These are phyloP conservation scores for Antrodiella citrinella DNA, from an alignment of 768 basidiomycete genomes.

Conservation along the genomic window DNA sequence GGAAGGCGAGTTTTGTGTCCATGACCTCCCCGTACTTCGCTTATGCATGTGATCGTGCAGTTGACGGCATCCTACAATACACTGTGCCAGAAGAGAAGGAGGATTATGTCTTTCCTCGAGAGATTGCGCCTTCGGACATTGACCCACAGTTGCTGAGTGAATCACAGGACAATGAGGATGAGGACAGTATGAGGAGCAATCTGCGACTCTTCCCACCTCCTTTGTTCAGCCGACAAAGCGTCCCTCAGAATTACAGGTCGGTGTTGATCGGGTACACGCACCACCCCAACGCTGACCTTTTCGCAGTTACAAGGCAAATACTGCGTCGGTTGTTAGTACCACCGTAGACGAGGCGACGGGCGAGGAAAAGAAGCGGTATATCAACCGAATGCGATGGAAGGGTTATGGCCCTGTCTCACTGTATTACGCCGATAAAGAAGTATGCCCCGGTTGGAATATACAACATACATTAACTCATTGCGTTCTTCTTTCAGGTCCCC, in stretches of 20 bases:
- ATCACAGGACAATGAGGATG: not conserved
- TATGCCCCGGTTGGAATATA: conserved; percentile 18
- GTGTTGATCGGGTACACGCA: conserved; percentile 8
- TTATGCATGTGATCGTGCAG: conserved; percentile 31
- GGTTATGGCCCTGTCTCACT: conserved; percentile 70
- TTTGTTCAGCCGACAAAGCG: conserved; percentile 73
- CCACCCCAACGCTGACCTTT: not conserved
- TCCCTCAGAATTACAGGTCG: conserved; percentile 79
- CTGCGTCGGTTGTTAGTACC: conserved; percentile 63
- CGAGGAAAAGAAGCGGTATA: conserved; percentile 73
- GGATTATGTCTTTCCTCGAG: conserved; percentile 40
- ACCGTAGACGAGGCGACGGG: conserved; percentile 68
- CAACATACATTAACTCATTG: not conserved
- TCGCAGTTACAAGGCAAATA: conserved; percentile 67
- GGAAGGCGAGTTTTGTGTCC: conserved; percentile 54
- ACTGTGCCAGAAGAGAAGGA: conserved; percentile 59
- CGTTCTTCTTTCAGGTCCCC: conserved; percentile 41
- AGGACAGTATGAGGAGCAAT: conserved; percentile 35
- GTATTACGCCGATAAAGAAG: conserved; percentile 53
- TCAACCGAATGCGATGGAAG: conserved; percentile 84
- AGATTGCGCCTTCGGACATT: conserved; percentile 31
- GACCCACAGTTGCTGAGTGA: conserved; percentile 35
- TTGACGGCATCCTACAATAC: conserved; percentile 67
- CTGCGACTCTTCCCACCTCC: conserved; percentile 83
- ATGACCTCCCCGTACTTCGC: conserved; percentile 1